Conservation (phyloP, 345 rosid species). For the Luvunga scandens region DNA sequence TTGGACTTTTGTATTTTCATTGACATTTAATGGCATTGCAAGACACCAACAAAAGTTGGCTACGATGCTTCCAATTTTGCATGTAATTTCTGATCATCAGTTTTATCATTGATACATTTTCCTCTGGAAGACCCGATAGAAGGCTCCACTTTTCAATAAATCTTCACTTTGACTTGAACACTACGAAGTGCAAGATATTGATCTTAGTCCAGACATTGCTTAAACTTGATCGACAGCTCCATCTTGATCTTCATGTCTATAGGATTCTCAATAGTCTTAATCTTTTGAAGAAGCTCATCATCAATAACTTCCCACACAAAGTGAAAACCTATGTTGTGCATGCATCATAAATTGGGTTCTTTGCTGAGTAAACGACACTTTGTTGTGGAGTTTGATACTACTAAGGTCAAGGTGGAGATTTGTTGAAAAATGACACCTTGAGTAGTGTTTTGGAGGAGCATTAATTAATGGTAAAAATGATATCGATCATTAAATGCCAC, state of each 20-base stretch:
- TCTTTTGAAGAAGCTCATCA: not conserved
- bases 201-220: not conserved
- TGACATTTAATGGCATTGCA: not conserved
- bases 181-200: not conserved
- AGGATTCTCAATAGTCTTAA: not conserved
- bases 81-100: not conserved
- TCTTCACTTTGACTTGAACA: too few species aligned
- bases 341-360: not conserved
- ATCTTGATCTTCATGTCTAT: not conserved
- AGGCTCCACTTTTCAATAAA: not conserved
- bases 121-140: not conserved
- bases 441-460: not conserved
- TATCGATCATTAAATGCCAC: too few species aligned
- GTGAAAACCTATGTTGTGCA: not conserved
- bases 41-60: not conserved
- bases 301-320: not conserved
- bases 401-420: not conserved
- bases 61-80: not conserved
- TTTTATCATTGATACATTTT: too few species aligned
- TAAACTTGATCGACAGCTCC: not conserved
- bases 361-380: not conserved
- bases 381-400: not conserved
- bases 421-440: not conserved
- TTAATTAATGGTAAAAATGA: not conserved
- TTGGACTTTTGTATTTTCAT: too few species aligned